Evolutionary conservation across 805 yeast species (phyloP).

Genomic region (Myxozyma nipponensis): DNA sequence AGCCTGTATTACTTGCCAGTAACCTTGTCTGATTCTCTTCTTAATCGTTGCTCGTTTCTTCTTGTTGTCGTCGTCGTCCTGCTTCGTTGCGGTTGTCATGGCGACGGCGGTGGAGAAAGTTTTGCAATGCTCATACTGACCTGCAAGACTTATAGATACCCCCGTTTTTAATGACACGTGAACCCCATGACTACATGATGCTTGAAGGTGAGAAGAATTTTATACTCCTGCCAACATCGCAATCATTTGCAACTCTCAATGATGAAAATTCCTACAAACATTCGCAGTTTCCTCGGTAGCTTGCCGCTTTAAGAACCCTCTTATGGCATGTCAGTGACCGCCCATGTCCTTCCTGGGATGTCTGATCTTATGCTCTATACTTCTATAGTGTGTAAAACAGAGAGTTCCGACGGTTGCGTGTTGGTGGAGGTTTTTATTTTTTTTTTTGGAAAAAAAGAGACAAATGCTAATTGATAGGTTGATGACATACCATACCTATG

Average conservation of each 20-base stretch:
- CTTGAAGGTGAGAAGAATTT: no score
- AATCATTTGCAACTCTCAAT: constrained; percentile 4
- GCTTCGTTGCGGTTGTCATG: not conserved
- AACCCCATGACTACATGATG: no score
- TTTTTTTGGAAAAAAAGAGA: no score
- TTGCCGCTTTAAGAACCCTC: constrained; percentile 29
- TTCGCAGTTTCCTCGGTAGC: constrained; percentile 31
- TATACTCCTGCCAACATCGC: no score
- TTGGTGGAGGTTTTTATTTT: no score
- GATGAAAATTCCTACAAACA: constrained; percentile 27
- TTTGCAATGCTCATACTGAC: not conserved
- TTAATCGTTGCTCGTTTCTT: not conserved
- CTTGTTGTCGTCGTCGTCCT: not conserved
- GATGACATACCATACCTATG: no score
- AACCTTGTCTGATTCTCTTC: constrained; percentile 23
- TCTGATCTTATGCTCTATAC: constrained; percentile 19
- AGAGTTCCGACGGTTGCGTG: no score
- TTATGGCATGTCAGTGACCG: constrained; percentile 29
- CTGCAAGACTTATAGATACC: no score
- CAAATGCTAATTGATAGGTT: no score
- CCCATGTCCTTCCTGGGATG: constrained; percentile 30
- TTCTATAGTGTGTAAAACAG: no score
- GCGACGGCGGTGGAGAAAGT: not conserved
- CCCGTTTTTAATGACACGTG: no score
- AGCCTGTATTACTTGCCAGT: constrained; percentile 29